phyloP scores from a whole-genome alignment of 2,329 filamentous ascomycete species.

The Fusarium sp. region DNA sequence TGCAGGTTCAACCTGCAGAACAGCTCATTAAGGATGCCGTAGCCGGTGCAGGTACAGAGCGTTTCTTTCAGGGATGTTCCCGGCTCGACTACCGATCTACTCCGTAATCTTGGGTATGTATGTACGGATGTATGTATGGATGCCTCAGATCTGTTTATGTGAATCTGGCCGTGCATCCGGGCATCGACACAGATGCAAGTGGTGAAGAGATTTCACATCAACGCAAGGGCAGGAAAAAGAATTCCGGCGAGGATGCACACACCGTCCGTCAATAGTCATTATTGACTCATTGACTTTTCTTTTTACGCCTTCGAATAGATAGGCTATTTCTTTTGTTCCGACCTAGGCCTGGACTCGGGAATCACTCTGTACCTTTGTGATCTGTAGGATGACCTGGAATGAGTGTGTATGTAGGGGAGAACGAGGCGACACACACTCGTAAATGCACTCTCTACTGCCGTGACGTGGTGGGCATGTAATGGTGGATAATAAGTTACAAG shows the following conservation, averaged over 20 bases:
- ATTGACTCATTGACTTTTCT: slow-evolving; percentile 5
- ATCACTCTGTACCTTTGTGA: background rate
- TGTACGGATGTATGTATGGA: too few relatives aligned
- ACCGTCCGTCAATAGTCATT: background rate
- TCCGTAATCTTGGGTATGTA: background rate
- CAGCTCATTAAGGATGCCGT: slow-evolving; percentile 20
- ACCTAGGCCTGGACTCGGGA: background rate
- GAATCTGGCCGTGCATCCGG: background rate
- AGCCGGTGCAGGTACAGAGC: slow-evolving; percentile 30
- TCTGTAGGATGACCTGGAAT: background rate
- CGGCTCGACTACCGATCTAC: slow-evolving; percentile 10
- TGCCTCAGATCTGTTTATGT: slow-evolving; percentile 5
- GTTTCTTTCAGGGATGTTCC: slow-evolving; percentile 21
- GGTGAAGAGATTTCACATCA: slow-evolving; percentile 1
- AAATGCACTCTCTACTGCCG: background rate
- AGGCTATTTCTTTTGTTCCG: background rate
- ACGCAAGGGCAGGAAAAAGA: slow-evolving; percentile 14
- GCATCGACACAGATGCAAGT: background rate
- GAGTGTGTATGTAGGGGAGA: background rate
- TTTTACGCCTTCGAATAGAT: slow-evolving; percentile 1
- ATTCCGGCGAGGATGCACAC: background rate
- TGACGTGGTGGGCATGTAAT: slow-evolving; percentile 4
- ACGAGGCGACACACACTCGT: background rate
- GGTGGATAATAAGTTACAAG: background rate
- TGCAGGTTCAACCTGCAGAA: slow-evolving; percentile 17